These are phyloP conservation scores for Tulasnella sp. DNA, from an alignment of 768 basidiomycete species.

Conservation along the genomic window DNA sequence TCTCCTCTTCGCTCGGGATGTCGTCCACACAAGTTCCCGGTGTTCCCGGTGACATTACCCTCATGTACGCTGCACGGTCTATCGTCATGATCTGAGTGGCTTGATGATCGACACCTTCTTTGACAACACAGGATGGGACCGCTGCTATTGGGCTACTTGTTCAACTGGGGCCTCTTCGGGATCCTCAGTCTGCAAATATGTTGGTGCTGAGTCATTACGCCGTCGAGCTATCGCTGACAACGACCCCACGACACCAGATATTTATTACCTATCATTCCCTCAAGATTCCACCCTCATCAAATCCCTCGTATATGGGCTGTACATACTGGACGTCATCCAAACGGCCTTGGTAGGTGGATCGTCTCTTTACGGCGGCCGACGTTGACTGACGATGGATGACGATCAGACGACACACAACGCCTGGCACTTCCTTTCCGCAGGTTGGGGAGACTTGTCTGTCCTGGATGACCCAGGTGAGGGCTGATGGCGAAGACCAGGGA, in stretches of 20 bases:
- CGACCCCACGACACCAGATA: not conserved
- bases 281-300: conserved; percentile 9
- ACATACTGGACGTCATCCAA: conserved; percentile 15
- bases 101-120: no score
- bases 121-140: conserved; percentile 6
- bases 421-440: conserved; percentile 13
- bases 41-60: not conserved
- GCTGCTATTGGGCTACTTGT: conserved; percentile 17
- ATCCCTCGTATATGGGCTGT: conserved; percentile 14
- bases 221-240: not conserved
- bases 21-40: not conserved
- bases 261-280: conserved; percentile 18
- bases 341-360: conserved; percentile 5
- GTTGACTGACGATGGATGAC: not conserved
- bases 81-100: not conserved
- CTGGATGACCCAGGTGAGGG: conserved; percentile 6
- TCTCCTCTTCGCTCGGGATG: not conserved
- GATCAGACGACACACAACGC: conserved; percentile 12
- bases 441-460: conserved; percentile 14
- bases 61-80: not conserved
- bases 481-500: not conserved
- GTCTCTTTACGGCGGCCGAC: not conserved
- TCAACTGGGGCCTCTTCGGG: conserved; percentile 17
- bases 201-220: not conserved
- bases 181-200: conserved; percentile 13